phyloP scores from a whole-genome alignment of 306 rosid species.

The Castanopsis chinensis region DNA sequence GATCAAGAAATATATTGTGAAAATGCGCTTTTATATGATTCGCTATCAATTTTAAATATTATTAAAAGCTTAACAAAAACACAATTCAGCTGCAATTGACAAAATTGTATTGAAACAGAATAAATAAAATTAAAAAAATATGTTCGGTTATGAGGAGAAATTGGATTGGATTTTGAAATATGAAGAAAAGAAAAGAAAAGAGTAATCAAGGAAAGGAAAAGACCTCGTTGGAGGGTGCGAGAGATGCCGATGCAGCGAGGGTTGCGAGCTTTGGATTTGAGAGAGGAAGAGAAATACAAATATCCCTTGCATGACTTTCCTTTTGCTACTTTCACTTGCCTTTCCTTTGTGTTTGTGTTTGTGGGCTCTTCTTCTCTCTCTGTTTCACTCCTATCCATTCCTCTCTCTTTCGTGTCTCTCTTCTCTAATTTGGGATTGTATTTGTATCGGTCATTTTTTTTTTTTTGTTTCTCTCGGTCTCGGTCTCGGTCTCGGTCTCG shows the following conservation, averaged over 20 bases:
- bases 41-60: no score
- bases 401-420: background rate
- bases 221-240: background rate
- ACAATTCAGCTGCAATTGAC: no score
- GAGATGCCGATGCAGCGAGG: conserved; percentile 9
- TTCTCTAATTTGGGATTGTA: no score
- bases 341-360: background rate
- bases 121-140: no score
- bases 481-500: no score
- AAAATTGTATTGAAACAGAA: no score
- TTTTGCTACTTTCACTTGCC: background rate
- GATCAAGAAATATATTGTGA: no score
- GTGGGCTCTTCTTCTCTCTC: background rate
- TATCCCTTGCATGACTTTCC: background rate
- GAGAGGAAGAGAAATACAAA: background rate
- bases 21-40: no score
- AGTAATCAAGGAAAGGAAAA: background rate
- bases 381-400: background rate
- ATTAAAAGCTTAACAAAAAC: no score
- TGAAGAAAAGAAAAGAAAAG: background rate
- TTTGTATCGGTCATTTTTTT: background rate
- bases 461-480: background rate
- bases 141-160: background rate
- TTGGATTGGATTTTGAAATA: background rate
- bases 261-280: conserved; percentile 5